These are phyloP conservation scores for Pleoardoris graminearum DNA, from an alignment of 2,329 filamentous ascomycete genomes.

Conservation along the genomic window DNA sequence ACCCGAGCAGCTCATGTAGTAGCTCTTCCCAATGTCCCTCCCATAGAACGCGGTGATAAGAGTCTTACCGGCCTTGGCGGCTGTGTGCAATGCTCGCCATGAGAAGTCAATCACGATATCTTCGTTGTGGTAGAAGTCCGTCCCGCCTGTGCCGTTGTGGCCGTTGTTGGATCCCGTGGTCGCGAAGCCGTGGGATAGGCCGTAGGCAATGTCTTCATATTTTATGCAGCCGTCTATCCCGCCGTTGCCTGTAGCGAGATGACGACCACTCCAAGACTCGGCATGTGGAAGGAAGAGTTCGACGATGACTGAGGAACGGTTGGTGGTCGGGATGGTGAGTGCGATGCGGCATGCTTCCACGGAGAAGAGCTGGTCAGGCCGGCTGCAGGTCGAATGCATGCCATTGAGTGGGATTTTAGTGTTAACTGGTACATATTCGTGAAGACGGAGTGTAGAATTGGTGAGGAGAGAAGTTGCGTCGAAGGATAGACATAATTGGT, in stretches of 20 bases:
- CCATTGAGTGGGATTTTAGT: not conserved
- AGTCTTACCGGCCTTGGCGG: constrained; percentile 44
- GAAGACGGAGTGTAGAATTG: not conserved
- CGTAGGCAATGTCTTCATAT: constrained; percentile 48
- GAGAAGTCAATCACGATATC: constrained; percentile 55
- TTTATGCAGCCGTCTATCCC: constrained; percentile 47
- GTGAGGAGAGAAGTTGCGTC: not conserved
- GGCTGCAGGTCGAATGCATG: constrained; percentile 29
- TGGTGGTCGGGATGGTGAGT: constrained; percentile 48
- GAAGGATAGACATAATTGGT: constrained; percentile 1
- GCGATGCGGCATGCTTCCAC: constrained; percentile 49
- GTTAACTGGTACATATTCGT: constrained; percentile 1
- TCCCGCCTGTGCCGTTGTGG: constrained; percentile 50
- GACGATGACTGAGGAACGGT: constrained; percentile 46
- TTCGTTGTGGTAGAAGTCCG: constrained; percentile 49
- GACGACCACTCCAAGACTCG: constrained; percentile 45
- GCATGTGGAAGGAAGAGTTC: constrained; percentile 45
- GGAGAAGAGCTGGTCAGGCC: constrained; percentile 40
- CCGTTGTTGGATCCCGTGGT: constrained; percentile 48
- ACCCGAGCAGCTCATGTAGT: constrained; percentile 41
- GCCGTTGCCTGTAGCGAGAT: constrained; percentile 48
- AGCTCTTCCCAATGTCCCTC: constrained; percentile 31
- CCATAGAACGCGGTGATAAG: constrained; percentile 46
- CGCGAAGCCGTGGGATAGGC: constrained; percentile 42
- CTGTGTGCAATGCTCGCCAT: constrained; percentile 50